Evolutionary conservation across 768 basidiomycete genomes (phyloP).

Genomic region (Rubroboletus pulcherrimus): DNA sequence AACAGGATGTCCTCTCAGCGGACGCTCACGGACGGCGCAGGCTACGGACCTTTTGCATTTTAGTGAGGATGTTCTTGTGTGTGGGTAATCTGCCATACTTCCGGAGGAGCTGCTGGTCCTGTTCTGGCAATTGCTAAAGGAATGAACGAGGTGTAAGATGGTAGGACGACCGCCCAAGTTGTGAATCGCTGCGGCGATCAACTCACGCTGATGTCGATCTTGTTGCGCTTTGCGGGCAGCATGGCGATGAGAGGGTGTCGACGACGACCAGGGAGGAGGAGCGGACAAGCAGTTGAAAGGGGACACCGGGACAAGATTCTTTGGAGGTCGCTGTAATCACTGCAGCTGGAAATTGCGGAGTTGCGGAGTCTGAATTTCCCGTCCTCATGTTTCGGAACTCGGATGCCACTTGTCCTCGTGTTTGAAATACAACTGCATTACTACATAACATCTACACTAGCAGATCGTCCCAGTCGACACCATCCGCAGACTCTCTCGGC

Average conservation of each 20-base stretch:
- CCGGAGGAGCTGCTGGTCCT: slow-evolving; percentile 92
- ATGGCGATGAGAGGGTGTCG: slow-evolving; percentile 38
- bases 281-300: slow-evolving; percentile 19
- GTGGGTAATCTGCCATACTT: slow-evolving; percentile 93
- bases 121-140: slow-evolving; percentile 69
- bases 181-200: neutral
- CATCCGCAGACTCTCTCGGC: neutral
- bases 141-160: slow-evolving; percentile 16
- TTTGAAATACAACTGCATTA: slow-evolving; percentile 17
- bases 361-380: slow-evolving; percentile 21
- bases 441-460: neutral
- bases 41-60: slow-evolving; percentile 85
- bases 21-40: slow-evolving; percentile 1
- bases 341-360: slow-evolving; percentile 24
- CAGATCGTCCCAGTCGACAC: slow-evolving; percentile 1
- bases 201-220: slow-evolving; percentile 90
- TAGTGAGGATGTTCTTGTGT: slow-evolving; percentile 88
- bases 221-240: slow-evolving; percentile 80
- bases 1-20: slow-evolving; percentile 6
- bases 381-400: slow-evolving; percentile 32
- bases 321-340: slow-evolving; percentile 18
- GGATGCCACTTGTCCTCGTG: slow-evolving; percentile 10
- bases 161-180: neutral
- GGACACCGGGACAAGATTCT: slow-evolving; percentile 5
- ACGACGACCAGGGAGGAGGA: slow-evolving; percentile 22